phyloP scores from a whole-genome alignment of 176 grass and related monocot species.

The Zea luxurians region DNA sequence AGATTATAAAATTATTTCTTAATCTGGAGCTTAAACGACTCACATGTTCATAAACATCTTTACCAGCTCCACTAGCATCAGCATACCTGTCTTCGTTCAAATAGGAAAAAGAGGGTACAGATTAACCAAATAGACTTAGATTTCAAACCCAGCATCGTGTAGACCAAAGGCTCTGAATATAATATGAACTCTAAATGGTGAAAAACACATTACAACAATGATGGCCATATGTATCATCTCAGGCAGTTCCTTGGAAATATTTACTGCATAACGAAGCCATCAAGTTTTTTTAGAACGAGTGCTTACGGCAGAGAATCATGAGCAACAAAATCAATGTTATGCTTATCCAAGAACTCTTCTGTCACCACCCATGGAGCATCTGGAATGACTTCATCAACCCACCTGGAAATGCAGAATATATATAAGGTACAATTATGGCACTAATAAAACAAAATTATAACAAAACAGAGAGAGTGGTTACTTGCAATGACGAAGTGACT shows the following conservation, averaged over 20 bases:
- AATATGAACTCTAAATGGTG: conserved; percentile 16
- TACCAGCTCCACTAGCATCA: conserved; percentile 91
- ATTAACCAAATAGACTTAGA: conserved; percentile 30
- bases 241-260: conserved; percentile 18
- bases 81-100: conserved; percentile 72
- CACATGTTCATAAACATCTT: conserved; percentile 96
- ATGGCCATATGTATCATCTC: conserved; percentile 22
- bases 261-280: conserved; percentile 1
- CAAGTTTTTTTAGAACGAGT: conserved; percentile 33
- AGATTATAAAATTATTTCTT: conserved; percentile 17
- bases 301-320: conserved; percentile 94
- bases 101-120: conserved; percentile 22
- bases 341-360: conserved; percentile 78
- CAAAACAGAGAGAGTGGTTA: conserved; percentile 39
- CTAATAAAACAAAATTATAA: conserved; percentile 2
- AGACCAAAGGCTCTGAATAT: conserved; percentile 11
- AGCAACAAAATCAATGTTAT: conserved; percentile 87
- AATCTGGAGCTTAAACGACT: conserved; percentile 42
- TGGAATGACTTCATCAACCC: conserved; percentile 97
- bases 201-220: conserved; percentile 10
- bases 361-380: conserved; percentile 92
- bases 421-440: neutral
- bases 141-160: conserved; percentile 17
- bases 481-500: conserved; percentile 97
- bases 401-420: conserved; percentile 48